Evolutionary conservation across 306 rosid genomes (phyloP).

Genomic region (Cucumis hystrix): DNA sequence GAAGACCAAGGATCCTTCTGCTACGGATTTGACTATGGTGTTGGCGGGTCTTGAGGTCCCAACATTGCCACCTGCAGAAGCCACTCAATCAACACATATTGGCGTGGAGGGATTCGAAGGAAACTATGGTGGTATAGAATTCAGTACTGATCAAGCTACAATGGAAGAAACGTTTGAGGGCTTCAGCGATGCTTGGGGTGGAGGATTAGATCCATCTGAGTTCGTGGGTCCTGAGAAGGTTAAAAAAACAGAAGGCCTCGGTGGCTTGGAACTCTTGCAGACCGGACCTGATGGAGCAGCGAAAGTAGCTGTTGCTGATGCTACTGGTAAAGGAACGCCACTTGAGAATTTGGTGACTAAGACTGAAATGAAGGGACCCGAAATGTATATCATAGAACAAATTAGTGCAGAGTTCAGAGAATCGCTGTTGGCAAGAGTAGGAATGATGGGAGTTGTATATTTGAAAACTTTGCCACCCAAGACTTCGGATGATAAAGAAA

Average conservation of each 20-base stretch:
- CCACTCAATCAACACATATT: slow-evolving; percentile 77
- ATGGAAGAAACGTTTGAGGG: slow-evolving; percentile 83
- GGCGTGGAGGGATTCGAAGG: slow-evolving; percentile 97
- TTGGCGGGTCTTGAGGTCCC: slow-evolving; percentile 86
- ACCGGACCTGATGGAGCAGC: slow-evolving; percentile 47
- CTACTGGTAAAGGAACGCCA: slow-evolving; percentile 36
- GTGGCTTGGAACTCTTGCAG: slow-evolving; percentile 89
- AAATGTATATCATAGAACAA: slow-evolving; percentile 65
- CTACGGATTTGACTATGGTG: slow-evolving; percentile 60
- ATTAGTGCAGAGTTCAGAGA: slow-evolving; percentile 87
- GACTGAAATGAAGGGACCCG: slow-evolving; percentile 84
- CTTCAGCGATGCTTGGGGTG: slow-evolving; percentile 89
- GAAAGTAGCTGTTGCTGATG: slow-evolving; percentile 23
- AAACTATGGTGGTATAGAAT: slow-evolving; percentile 87
- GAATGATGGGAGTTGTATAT: slow-evolving; percentile 68
- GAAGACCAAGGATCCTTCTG: slow-evolving; percentile 65
- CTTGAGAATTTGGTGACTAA: slow-evolving; percentile 50
- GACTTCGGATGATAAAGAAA: slow-evolving; percentile 63
- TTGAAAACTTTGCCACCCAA: slow-evolving; percentile 75
- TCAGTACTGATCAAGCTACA: slow-evolving; percentile 59
- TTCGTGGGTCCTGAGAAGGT: slow-evolving; percentile 57
- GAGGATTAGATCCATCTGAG: slow-evolving; percentile 88
- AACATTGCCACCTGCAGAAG: slow-evolving; percentile 78
- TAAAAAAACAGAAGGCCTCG: slow-evolving; percentile 58
- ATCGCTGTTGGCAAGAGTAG: slow-evolving; percentile 75